Evolutionary conservation across 129 eudicot genomes (phyloP), one percentile per base, ranked within the genome.

Genomic region (Deinandra increscens): DNA sequence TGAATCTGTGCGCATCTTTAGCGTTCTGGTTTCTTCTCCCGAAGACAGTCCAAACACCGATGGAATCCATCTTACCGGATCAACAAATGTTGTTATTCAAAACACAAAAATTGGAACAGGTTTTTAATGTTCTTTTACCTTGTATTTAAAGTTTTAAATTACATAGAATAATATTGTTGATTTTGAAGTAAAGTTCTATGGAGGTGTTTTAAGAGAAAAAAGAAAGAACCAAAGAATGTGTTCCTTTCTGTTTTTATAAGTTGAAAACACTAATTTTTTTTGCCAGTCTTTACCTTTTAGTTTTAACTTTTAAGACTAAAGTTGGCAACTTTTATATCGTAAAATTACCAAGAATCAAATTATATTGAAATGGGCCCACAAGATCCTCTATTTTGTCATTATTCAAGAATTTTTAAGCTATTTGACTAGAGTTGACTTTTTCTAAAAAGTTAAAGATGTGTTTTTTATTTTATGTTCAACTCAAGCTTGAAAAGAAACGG

Each of bases 21-120:
- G 77, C 56, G 85, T 94, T 23, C 71, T 62, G 60, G 85, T 94
- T 60, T 89, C 97, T 38, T 71, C 97, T 72, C 99, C 99, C 13
- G 99, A 76, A 78, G 99, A 94, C 69, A 94, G 99, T 60, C 99
- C 99, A 19, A 94, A 94, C 78, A 94, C 99, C 13, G 99, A 94
- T 79, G 99, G 99, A 34, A 94, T 94, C 66, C 99, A 94, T 75
- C 85, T 94, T 9, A 83, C 91, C n/a, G 88, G 70, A 66, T 87
- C 99, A 19, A 85, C 97, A 29, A 80, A 87, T 75, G 96, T 94
- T 3, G 84, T 85, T 55, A 71, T 94, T 13, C 91, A 85, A 71
- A 84, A 90, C 84, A 83, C 83, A 80, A 89, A 84, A 77, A 94
- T 94, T 22, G 93, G 91, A 82, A 94, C 97, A 82, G 99, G 99